phyloP scores from a whole-genome alignment of 148 eudicot genomes.

The Heliamphora exappendiculata region DNA sequence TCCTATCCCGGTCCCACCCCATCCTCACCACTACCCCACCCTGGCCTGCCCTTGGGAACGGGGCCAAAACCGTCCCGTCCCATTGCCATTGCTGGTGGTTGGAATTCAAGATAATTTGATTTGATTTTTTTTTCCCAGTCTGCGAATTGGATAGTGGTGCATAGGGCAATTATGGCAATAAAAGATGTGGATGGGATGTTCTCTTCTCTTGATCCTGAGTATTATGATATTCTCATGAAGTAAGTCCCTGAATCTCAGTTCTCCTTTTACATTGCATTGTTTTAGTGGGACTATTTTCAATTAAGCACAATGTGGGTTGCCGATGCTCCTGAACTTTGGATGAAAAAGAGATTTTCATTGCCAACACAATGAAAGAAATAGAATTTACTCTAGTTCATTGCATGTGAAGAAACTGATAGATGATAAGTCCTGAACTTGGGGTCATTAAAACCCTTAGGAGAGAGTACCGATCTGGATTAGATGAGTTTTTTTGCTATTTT shows the following conservation, averaged over 20 bases:
- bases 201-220: constrained; percentile 80
- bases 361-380: not conserved
- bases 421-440: not conserved
- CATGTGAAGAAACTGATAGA: not conserved
- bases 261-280: not conserved
- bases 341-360: not conserved
- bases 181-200: constrained; percentile 90
- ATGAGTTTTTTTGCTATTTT: not conserved
- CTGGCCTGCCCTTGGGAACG: too few relatives aligned
- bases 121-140: constrained; percentile 40
- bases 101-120: not conserved
- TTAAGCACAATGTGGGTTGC: not conserved
- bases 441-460: not conserved
- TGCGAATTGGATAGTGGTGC: constrained; percentile 95
- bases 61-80: too few relatives aligned
- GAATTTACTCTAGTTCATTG: not conserved
- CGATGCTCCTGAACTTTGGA: not conserved
- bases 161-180: constrained; percentile 90
- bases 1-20: too few relatives aligned
- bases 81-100: too few relatives aligned
- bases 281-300: not conserved
- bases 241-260: constrained; percentile 23
- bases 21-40: too few relatives aligned
- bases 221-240: constrained; percentile 95
- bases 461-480: too few relatives aligned